Evolutionary conservation across 768 basidiomycete species (phyloP), one percentile per base, ranked within the genome.

Genomic region (Termitomyces sp.): DNA sequence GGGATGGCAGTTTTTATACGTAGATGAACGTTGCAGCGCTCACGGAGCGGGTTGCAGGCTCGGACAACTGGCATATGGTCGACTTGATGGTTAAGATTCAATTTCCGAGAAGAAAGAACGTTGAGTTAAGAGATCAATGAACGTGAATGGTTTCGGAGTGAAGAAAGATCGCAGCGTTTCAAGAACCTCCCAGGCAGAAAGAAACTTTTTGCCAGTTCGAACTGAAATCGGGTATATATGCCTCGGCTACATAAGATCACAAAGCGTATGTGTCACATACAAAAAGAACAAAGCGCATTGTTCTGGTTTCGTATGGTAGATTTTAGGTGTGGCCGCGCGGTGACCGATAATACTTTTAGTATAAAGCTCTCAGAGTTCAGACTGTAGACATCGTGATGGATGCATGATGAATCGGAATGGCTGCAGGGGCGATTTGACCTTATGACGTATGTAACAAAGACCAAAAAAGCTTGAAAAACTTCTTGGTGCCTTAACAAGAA

Each of bases 21-120:
- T 33, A 69, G 57, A 16, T 61, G 48, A 51, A 68, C 58, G 46
- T 67, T 66, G 59, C 66, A 64, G 48, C 67, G 69, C 44, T 68
- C 66, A n/a, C 66, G 66, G 50, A 69, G 65, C 8, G 69, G 62
- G 53, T 66, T 58, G 50, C 59, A 62, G 33, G 24, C 24, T 33
- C 45, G 44, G 39, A 62, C 55, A 9, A 58, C 62, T 41, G 67
- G 67, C 68, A 68, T 69, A 24, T 20, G 27, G 18, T 6, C 6
- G 7, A 53, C 30, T 30, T 13, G 16, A 39, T 52, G 22, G n/a
- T 24, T 1, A 52, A 11, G 22, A 27, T 24, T 37, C 9, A 16
- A 36, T 16, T 20, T n/a, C 4, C 1, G 1, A 4, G 34, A 20
- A 16, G 22, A 39, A 37, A 27, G 16, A 30, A 8, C 7, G 37